A percentile compares a stretch with the other conserved stretches of the same genome.
phyloP scores from a whole-genome alignment of 257 asterid genomes.

The Capsicum rhomboideum region DNA sequence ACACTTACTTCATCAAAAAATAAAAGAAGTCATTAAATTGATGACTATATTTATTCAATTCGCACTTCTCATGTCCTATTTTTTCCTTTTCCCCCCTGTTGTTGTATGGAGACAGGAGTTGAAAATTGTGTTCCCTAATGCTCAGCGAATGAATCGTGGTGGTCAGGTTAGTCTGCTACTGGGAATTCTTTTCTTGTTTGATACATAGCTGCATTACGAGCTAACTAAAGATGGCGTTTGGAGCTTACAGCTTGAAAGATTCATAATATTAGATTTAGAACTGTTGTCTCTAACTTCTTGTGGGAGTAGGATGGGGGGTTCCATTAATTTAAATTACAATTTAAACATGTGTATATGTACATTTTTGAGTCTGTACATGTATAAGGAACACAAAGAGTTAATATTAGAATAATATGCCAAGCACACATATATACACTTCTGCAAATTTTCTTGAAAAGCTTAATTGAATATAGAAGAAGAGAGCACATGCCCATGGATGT shows the following conservation, averaged over 20 bases:
- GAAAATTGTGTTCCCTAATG: constrained; percentile 85
- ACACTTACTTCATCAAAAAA: too few species aligned
- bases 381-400: neutral
- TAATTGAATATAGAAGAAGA: neutral
- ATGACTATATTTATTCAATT: neutral
- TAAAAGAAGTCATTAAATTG: neutral
- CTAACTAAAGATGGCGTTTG: neutral
- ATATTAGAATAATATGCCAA: too few species aligned
- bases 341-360: neutral
- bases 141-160: constrained; percentile 90
- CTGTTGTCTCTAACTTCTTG: neutral
- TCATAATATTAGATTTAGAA: neutral
- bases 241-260: neutral
- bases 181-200: neutral
- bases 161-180: constrained; percentile 63
- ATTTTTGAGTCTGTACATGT: neutral
- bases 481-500: neutral
- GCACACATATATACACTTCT: neutral
- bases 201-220: neutral
- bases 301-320: neutral
- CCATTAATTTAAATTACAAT: neutral
- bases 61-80: neutral
- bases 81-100: neutral
- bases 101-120: constrained; percentile 46
- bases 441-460: neutral